Evolutionary conservation across 768 basidiomycete species (phyloP), one percentile per base, ranked within the genome.

Genomic region (Termitomyces sp.): DNA sequence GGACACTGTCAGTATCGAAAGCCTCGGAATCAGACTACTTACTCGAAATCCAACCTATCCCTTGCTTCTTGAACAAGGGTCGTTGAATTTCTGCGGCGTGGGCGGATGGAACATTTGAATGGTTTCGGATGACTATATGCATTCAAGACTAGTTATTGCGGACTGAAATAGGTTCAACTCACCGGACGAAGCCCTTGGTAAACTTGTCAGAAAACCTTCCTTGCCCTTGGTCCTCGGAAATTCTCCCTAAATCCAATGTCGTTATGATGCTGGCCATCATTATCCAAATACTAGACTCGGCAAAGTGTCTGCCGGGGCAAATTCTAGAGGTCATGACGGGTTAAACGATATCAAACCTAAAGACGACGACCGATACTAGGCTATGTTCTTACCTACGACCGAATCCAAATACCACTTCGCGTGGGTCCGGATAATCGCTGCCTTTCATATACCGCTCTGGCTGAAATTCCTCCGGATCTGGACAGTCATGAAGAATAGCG

Each of bases 221-320:
- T n/a, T 71, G 67, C 9, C 79, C 82, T n/a, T 73, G 58, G 33
- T 71, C 72, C 66, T 82, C 80, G 18, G 69, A 47, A 0, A 74
- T 71, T 60, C 74, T 77, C 2, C 68, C 66, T 33, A 85, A 74
- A 60, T 80, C 71, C 64, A 84, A 74, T 10, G 77, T 69, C 16
- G 81, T 74, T 44, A 81, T 64, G 13, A 85, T 70, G 56, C 70
- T 73, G 0, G 80, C 75, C 16, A 75, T 74, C 44, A 79, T 75
- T 49, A 77, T 66, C 78, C 77, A 86, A 30, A 81, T 66, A 56
- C 71, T 77, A 4, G 72, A 62, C 53, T 83, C 79, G 2, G 81
- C 84, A 54, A 86, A 77, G 61, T 81, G 72, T 46, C 79, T 72
- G 10, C 85, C 83, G 6, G 84, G 82, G 62, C 85, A 87, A 56